Conservation (phyloP, 169 alveolate genomes). For the Haemoproteus tartakovskyi region DNA sequence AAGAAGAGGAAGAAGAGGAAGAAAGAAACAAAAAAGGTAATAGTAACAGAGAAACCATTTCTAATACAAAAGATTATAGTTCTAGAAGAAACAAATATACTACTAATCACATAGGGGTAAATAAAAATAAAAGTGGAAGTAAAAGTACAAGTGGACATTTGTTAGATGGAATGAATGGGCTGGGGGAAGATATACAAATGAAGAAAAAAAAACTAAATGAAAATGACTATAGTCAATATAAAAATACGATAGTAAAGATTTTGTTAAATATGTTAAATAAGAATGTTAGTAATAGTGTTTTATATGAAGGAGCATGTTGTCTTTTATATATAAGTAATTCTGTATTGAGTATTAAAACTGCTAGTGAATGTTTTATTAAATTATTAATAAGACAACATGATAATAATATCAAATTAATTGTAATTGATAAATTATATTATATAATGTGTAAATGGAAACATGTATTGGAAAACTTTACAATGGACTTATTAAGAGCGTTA, state of each 20-base stretch:
- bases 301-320: conserved; percentile 86
- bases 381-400: conserved; percentile 88
- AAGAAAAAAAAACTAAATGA: conserved; percentile 56
- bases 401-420: conserved; percentile 87
- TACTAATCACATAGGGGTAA: neutral
- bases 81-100: neutral
- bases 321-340: conserved; percentile 79
- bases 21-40: neutral
- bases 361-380: conserved; percentile 86
- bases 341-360: conserved; percentile 82
- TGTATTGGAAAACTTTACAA: conserved; percentile 83
- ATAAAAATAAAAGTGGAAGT: conserved; percentile 3
- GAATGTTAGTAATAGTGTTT: conserved; percentile 74
- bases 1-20: neutral
- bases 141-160: conserved; percentile 8
- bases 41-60: no score
- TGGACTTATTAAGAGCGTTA: conserved; percentile 85
- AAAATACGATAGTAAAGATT: conserved; percentile 73
- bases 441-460: conserved; percentile 74
- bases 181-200: conserved; percentile 50
- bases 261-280: conserved; percentile 72
- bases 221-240: conserved; percentile 67
- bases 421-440: conserved; percentile 62
- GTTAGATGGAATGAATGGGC: conserved; percentile 7
- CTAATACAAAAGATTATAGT: neutral